Evolutionary conservation across 129 eudicot species (phyloP).

Genomic region (Gnaphalium uliginosum): DNA sequence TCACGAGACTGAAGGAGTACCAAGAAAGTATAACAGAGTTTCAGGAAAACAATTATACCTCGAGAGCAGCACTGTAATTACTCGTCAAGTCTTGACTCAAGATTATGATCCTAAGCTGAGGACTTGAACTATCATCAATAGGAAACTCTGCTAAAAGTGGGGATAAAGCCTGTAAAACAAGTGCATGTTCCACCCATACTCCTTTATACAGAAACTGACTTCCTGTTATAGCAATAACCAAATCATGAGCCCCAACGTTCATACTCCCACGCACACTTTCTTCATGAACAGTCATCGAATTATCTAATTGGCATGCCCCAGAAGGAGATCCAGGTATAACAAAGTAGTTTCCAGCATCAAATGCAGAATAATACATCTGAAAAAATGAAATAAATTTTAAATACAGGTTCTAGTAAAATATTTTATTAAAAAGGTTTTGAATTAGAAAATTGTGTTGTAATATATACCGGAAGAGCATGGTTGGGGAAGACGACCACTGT

Average conservation of each 20-base stretch:
- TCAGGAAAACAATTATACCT: slow-evolving; percentile 43
- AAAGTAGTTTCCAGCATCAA: slow-evolving; percentile 88
- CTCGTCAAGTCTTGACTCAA: slow-evolving; percentile 51
- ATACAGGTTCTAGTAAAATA: neutral
- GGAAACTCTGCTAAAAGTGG: slow-evolving; percentile 60
- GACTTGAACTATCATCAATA: slow-evolving; percentile 29
- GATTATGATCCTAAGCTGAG: slow-evolving; percentile 58
- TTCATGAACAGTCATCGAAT: slow-evolving; percentile 28
- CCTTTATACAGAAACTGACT: slow-evolving; percentile 79
- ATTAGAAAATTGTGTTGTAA: neutral
- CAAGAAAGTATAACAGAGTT: neutral
- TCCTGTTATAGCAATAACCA: slow-evolving; percentile 67
- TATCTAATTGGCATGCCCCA: slow-evolving; percentile 59
- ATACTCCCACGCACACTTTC: slow-evolving; percentile 41
- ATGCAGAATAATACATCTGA: slow-evolving; percentile 79
- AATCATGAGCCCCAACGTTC: slow-evolving; percentile 49
- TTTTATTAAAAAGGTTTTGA: neutral
- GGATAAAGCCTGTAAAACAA: slow-evolving; percentile 67
- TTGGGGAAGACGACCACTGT: slow-evolving; percentile 86
- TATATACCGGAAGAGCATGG: slow-evolving; percentile 74
- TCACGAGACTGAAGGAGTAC: slow-evolving; percentile 7
- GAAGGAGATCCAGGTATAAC: slow-evolving; percentile 90
- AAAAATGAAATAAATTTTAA: slow-evolving; percentile 10
- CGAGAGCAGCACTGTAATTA: slow-evolving; percentile 68
- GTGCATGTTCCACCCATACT: slow-evolving; percentile 89